Evolutionary conservation across 2,329 filamentous ascomycete genomes (phyloP).

Genomic region (Aspergillus ochraceoroseus): DNA sequence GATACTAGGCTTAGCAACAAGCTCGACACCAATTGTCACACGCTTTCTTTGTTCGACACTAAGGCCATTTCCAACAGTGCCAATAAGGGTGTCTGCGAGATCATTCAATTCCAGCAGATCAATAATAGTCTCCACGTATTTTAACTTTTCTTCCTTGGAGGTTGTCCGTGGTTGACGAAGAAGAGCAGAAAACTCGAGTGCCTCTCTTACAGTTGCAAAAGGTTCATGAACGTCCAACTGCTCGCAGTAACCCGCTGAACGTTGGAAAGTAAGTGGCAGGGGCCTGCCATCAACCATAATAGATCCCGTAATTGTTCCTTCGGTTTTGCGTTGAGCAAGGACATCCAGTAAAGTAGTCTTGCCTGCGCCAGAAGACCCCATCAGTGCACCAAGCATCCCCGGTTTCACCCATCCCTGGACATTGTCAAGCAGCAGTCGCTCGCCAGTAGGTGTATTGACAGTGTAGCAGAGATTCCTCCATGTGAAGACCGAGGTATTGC

Average conservation of each 20-base stretch:
- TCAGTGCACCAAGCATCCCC: constrained; percentile 67
- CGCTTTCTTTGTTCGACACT: constrained; percentile 63
- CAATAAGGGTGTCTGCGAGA: constrained; percentile 59
- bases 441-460: constrained; percentile 54
- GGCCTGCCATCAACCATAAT: constrained; percentile 61
- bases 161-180: constrained; percentile 52
- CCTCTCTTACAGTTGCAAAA: constrained; percentile 59
- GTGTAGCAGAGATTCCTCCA: constrained; percentile 70
- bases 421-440: constrained; percentile 57
- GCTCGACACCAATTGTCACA: constrained; percentile 64
- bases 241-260: constrained; percentile 62
- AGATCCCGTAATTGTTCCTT: constrained; percentile 56
- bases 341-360: constrained; percentile 71
- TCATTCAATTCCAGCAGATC: constrained; percentile 57
- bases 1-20: constrained; percentile 61
- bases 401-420: constrained; percentile 71
- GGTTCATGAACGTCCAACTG: constrained; percentile 64
- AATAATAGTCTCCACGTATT: constrained; percentile 59
- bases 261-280: constrained; percentile 57
- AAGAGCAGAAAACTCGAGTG: constrained; percentile 61
- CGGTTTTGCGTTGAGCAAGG: constrained; percentile 62
- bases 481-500: constrained; percentile 63
- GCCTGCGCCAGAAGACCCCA: constrained; percentile 72
- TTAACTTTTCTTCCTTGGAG: constrained; percentile 54
- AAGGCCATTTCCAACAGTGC: constrained; percentile 36